Evolutionary conservation across 192 early-diverging fungal genomes (phyloP), one percentile per base, ranked within the genome.

Genomic region (Coemansia guatemalensis): DNA sequence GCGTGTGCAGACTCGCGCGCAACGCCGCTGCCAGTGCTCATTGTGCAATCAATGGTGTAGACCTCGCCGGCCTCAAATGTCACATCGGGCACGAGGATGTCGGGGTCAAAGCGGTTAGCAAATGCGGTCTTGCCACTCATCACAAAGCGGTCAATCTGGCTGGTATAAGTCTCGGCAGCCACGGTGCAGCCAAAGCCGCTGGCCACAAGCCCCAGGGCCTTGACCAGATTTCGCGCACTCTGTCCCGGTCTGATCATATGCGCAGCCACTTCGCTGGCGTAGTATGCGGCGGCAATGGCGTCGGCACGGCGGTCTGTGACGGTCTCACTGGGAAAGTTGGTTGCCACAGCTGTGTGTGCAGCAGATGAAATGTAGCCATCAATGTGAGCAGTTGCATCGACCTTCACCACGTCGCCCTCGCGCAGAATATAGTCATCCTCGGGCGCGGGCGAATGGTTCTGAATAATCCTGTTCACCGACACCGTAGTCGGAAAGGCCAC

Each of bases 351-450:
- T 4, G 94, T 96, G 76, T 94, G 93, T 1, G 89, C 94, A n/a
- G 87, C 82, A 21, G 87, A 86, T 32, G 88, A 84, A 53, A 91
- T 88, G 75, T 92, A 96, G 20, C 96, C 96, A 82, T 97, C 92
- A 66, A 98, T 86, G 74, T 98, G 96, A 41, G 84, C 92, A 56
- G 90, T 90, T 39, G 97, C 77, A 63, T 96, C 93, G 72, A 97
- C 83, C 75, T 95, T 95, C 65, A 95, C 94, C 48, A 97, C 83
- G 69, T 95, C 93, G 63, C 89, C 90, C 4, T 73, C 82, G 25
- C 80, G 84, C 57, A 97, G 79, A 8, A 84, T 68, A 41, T 82
- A 69, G 65, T 89, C 86, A 48, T 89, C 86, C 29, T 82, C 83
- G 8, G 85, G 62, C 6, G 86, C 59, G 8, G 94, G 92, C 21